Conservation (phyloP, 129 eudicot species). For the Dittrichia graveolens region DNA sequence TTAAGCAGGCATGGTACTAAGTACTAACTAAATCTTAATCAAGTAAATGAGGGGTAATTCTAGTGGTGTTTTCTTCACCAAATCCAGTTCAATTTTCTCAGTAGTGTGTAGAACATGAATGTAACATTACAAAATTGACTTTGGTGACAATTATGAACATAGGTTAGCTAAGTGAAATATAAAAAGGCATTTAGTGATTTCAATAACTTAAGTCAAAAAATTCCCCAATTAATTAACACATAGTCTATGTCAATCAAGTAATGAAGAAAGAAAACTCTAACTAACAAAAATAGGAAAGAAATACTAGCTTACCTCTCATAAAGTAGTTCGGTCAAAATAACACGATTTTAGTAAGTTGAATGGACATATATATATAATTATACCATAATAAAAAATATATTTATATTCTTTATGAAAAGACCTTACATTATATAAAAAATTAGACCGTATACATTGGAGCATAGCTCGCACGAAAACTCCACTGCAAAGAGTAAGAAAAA, state of each 20-base stretch:
- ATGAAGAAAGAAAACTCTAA: conserved; percentile 3
- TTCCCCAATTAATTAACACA: conserved; percentile 1
- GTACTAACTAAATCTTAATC: neutral
- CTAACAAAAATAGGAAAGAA: neutral
- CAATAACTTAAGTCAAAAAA: neutral
- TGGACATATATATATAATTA: no score
- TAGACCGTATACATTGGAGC: no score
- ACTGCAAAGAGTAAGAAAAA: no score
- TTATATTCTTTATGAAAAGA: no score
- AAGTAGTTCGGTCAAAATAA: conserved; percentile 52
- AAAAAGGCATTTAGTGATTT: neutral
- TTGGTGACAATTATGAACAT: neutral
- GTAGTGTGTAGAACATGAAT: neutral
- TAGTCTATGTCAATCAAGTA: neutral
- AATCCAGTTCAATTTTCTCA: neutral
- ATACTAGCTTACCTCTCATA: conserved; percentile 58
- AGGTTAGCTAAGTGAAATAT: neutral
- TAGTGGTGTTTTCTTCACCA: neutral
- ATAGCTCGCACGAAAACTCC: no score
- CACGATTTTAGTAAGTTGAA: no score
- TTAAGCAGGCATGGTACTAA: neutral
- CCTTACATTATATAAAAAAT: no score
- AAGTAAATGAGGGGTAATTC: neutral
- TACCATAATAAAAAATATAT: no score
- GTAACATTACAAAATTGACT: neutral